phyloP scores from a whole-genome alignment of 129 eudicot species.

The Chrysanthemum makinoi region DNA sequence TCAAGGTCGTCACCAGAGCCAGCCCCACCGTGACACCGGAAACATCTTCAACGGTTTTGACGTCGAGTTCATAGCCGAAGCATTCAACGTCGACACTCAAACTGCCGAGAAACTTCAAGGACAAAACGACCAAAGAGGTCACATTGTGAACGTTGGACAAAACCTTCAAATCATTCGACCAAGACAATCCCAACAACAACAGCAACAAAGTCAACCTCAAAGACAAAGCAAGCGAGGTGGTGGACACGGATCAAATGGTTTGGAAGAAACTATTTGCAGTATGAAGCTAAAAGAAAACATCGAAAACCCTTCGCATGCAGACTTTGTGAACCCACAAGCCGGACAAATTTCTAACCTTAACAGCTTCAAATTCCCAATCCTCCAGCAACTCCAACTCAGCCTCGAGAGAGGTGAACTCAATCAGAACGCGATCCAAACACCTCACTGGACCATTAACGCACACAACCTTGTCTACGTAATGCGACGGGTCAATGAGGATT shows the following conservation, averaged over 20 bases:
- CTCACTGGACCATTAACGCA: constrained; percentile 63
- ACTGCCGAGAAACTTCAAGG: constrained; percentile 53
- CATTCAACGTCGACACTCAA: constrained; percentile 49
- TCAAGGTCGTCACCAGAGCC: constrained; percentile 1
- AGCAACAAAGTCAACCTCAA: constrained; percentile 1
- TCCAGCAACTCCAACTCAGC: constrained; percentile 48
- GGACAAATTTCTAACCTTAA: constrained; percentile 54
- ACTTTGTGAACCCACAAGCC: constrained; percentile 56
- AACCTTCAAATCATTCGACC: constrained; percentile 55
- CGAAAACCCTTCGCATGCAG: constrained; percentile 48
- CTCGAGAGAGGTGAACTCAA: constrained; percentile 54
- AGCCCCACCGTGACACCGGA: constrained; percentile 17
- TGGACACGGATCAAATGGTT: constrained; percentile 29
- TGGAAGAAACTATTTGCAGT: constrained; percentile 69
- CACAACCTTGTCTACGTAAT: constrained; percentile 51
- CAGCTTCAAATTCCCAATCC: constrained; percentile 65
- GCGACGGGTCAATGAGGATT: constrained; percentile 44
- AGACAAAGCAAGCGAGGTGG: constrained; percentile 7
- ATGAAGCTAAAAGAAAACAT: constrained; percentile 44
- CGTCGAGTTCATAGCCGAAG: constrained; percentile 35
- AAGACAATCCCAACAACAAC: constrained; percentile 24
- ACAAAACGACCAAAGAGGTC: constrained; percentile 58
- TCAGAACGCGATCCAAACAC: constrained; percentile 54
- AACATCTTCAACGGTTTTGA: constrained; percentile 59
- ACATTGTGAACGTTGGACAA: constrained; percentile 38